A percentile compares a stretch with the other conserved stretches of the same genome.
Evolutionary conservation across 2,329 filamentous ascomycete genomes (phyloP).

Genomic region (Colletotrichum lupini): DNA sequence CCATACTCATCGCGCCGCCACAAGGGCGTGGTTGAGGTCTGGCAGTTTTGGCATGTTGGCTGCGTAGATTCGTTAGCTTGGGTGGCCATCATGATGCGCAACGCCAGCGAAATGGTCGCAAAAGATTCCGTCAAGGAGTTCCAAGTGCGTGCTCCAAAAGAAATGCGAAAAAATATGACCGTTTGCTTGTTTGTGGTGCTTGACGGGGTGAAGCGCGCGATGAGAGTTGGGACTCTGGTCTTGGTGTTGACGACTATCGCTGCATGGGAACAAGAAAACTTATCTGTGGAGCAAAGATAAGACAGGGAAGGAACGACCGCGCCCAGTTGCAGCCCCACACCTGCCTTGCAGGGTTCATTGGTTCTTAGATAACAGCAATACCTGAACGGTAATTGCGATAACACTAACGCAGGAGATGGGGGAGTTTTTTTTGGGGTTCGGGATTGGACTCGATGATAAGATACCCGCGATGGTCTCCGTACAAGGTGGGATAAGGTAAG

Average conservation of each 20-base stretch:
- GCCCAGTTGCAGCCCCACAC: neutral
- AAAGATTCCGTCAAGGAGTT: neutral
- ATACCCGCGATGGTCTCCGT: neutral
- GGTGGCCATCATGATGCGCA: constrained; percentile 60
- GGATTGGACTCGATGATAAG: neutral
- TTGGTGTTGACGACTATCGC: neutral
- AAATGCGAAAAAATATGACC: neutral
- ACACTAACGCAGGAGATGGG: neutral
- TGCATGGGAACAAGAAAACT: constrained; percentile 9
- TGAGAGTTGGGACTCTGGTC: neutral
- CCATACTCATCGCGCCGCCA: constrained; percentile 98
- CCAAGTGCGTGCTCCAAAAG: neutral
- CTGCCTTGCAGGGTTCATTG: neutral
- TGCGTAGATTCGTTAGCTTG: constrained; percentile 73
- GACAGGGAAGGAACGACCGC: neutral
- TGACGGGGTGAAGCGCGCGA: constrained; percentile 44
- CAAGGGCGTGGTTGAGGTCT: constrained; percentile 92
- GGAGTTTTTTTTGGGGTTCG: neutral
- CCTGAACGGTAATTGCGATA: neutral
- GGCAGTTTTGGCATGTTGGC: constrained; percentile 97
- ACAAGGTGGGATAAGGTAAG: constrained; percentile 7
- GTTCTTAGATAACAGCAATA: neutral
- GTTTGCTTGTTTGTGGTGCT: constrained; percentile 38
- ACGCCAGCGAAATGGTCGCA: neutral
- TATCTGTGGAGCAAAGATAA: constrained; percentile 29